These are phyloP conservation scores for Rhizomucor pusillus DNA, from an alignment of 371 early-diverging fungal species.

Conservation along the genomic window DNA sequence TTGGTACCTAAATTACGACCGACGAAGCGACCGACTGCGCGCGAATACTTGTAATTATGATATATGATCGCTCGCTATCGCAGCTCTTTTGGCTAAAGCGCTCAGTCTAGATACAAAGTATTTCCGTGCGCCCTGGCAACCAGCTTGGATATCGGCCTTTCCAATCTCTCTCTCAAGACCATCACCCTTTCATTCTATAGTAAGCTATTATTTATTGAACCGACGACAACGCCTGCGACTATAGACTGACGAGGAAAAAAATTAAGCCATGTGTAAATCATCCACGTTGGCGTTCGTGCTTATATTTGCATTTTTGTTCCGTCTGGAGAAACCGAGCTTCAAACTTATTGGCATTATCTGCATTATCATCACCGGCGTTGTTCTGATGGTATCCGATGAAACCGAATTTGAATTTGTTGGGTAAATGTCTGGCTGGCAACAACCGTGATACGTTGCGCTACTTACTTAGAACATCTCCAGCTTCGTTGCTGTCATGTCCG, in stretches of 20 bases:
- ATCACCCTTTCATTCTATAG: slow-evolving; percentile 90
- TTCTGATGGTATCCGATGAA: slow-evolving; percentile 84
- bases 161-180: slow-evolving; percentile 78
- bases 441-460: not conserved
- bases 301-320: slow-evolving; percentile 85
- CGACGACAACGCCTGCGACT: too few species aligned
- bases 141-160: slow-evolving; percentile 87
- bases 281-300: slow-evolving; percentile 86
- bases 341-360: slow-evolving; percentile 69
- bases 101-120: slow-evolving; percentile 45
- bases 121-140: slow-evolving; percentile 89
- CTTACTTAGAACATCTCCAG: slow-evolving; percentile 12
- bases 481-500: slow-evolving; percentile 64
- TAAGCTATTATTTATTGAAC: slow-evolving; percentile 21
- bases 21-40: slow-evolving; percentile 38
- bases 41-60: slow-evolving; percentile 57
- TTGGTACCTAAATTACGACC: slow-evolving; percentile 59
- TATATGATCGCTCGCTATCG: not conserved
- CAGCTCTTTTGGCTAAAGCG: not conserved
- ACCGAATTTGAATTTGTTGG: slow-evolving; percentile 72
- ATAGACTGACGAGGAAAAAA: too few species aligned
- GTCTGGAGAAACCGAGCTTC: slow-evolving; percentile 73
- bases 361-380: slow-evolving; percentile 76
- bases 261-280: slow-evolving; percentile 87
- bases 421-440: slow-evolving; percentile 15